Evolutionary conservation across 257 asterid genomes (phyloP).

Genomic region (Nicotiana benthamiana): DNA sequence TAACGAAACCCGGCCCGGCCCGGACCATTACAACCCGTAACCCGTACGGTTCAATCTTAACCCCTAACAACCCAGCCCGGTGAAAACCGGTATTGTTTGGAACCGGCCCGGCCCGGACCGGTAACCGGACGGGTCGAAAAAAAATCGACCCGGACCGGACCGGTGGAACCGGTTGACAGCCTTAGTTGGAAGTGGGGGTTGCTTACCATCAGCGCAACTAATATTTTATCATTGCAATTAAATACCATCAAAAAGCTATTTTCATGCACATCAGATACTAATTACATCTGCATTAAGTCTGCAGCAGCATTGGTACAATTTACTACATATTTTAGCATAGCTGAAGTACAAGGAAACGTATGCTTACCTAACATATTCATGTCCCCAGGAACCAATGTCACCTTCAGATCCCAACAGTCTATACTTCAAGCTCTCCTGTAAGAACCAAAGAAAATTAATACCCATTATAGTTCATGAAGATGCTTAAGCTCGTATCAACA

Average conservation of each 20-base stretch:
- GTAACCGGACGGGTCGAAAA: too few relatives aligned
- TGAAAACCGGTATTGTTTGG: too few relatives aligned
- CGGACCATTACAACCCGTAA: too few relatives aligned
- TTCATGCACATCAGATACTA: neutral
- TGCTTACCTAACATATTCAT: constrained; percentile 88
- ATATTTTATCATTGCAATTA: neutral
- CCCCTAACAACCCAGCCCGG: too few relatives aligned
- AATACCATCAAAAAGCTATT: neutral
- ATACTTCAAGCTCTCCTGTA: constrained; percentile 94
- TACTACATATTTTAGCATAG: neutral
- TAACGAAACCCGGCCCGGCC: too few relatives aligned
- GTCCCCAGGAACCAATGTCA: constrained; percentile 98
- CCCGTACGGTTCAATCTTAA: too few relatives aligned
- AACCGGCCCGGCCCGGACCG: too few relatives aligned
- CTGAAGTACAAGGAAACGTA: neutral
- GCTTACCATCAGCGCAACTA: too few relatives aligned
- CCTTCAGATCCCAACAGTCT: constrained; percentile 83
- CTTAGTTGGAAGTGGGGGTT: too few relatives aligned
- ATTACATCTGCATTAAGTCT: neutral
- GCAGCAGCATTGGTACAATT: neutral
- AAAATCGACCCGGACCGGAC: too few relatives aligned
- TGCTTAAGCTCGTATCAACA: neutral
- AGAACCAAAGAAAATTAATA: constrained; percentile 13
- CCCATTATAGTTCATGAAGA: neutral
- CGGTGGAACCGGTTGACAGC: too few relatives aligned